phyloP scores from a whole-genome alignment of 2,329 filamentous ascomycete genomes.

The Alternaria angustiovoidea region DNA sequence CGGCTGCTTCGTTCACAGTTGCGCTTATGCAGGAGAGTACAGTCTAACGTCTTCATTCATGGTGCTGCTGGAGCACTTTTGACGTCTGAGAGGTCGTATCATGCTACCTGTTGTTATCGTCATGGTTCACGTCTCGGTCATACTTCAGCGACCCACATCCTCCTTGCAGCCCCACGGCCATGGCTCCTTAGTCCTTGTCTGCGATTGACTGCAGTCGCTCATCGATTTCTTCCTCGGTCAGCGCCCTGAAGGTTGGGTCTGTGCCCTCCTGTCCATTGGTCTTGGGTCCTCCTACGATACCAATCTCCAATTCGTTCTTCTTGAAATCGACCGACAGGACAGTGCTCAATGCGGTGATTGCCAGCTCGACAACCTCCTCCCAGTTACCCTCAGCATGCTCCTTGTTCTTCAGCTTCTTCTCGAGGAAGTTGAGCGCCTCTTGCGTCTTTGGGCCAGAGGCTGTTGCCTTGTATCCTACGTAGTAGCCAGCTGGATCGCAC shows the following conservation, averaged over 20 bases:
- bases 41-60: slow-evolving; percentile 45
- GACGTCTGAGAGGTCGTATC: slow-evolving; percentile 41
- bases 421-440: slow-evolving; percentile 96
- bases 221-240: slow-evolving; percentile 98
- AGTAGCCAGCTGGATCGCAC: slow-evolving; percentile 97
- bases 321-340: slow-evolving; percentile 99
- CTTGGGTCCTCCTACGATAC: slow-evolving; percentile 89
- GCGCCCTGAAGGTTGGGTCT: slow-evolving; percentile 79
- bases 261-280: slow-evolving; percentile 84
- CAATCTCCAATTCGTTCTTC: slow-evolving; percentile 98
- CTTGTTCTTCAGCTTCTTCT: slow-evolving; percentile 99
- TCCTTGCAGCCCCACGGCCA: slow-evolving; percentile 28
- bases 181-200: slow-evolving; percentile 84
- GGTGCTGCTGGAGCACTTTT: slow-evolving; percentile 36
- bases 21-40: slow-evolving; percentile 45
- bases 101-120: slow-evolving; percentile 36
- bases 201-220: slow-evolving; percentile 97
- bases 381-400: slow-evolving; percentile 89
- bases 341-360: slow-evolving; percentile 92
- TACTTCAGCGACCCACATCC: slow-evolving; percentile 36
- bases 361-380: slow-evolving; percentile 98
- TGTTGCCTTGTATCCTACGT: slow-evolving; percentile 97
- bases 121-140: slow-evolving; percentile 33
- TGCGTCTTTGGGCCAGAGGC: slow-evolving; percentile 98
- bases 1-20: slow-evolving; percentile 38